Conservation (phyloP, 148 eudicot species). For the Talinum fruticosum region DNA sequence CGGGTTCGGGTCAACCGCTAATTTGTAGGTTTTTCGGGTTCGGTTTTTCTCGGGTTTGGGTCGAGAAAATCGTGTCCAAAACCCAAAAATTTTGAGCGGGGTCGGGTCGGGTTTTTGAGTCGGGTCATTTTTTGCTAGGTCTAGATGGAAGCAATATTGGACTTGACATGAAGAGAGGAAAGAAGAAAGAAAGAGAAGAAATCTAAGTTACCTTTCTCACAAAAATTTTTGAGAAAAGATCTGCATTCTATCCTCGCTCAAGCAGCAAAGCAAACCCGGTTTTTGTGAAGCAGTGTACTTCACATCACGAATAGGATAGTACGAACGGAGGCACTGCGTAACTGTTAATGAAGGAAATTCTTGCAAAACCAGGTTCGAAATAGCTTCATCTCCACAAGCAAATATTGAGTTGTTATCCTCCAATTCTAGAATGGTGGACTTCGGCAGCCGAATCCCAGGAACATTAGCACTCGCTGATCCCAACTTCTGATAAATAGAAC, state of each 20-base stretch:
- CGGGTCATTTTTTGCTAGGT: no score
- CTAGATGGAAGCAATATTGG: no score
- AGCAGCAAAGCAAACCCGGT: slow-evolving; percentile 37
- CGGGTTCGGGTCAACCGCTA: no score
- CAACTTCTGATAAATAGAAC: slow-evolving; percentile 35
- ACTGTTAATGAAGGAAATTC: slow-evolving; percentile 52
- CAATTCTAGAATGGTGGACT: slow-evolving; percentile 49
- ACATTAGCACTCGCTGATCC: slow-evolving; percentile 58
- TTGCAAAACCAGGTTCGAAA: slow-evolving; percentile 53
- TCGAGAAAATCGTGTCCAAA: no score
- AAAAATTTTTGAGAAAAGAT: slow-evolving; percentile 27
- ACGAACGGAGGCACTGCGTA: slow-evolving; percentile 40
- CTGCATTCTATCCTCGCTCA: slow-evolving; percentile 38
- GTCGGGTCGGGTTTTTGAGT: no score
- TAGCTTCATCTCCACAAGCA: slow-evolving; percentile 65
- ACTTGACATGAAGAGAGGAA: no score
- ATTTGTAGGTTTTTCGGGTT: no score
- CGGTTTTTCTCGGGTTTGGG: no score
- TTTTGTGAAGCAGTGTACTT: slow-evolving; percentile 24
- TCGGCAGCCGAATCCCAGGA: slow-evolving; percentile 66
- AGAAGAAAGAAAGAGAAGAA: no score
- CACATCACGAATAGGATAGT: slow-evolving; percentile 56
- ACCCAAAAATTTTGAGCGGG: no score
- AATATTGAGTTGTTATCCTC: slow-evolving; percentile 35
- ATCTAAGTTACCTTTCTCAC: slow-evolving; percentile 29